Percentiles rank a stretch among this genome's conserved stretches.
phyloP scores from a whole-genome alignment of 2,329 filamentous ascomycete species.

The Coniochaeta sp. region DNA sequence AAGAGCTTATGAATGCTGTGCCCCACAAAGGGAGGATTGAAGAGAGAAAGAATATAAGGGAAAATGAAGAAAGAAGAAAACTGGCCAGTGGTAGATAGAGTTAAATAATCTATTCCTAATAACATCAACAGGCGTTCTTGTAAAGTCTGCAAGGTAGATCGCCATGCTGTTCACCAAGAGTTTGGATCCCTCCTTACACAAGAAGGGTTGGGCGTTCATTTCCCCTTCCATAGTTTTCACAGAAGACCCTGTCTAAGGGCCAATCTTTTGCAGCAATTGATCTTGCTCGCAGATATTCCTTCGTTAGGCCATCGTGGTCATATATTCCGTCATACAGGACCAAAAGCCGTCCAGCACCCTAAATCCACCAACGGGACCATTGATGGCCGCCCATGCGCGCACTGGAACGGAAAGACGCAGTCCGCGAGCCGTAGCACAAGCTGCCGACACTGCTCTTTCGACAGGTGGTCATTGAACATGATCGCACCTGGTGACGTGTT shows the following conservation, averaged over 20 bases:
- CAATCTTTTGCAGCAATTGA: neutral
- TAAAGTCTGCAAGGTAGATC: no score
- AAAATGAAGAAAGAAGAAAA: no score
- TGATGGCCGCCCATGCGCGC: slow-evolving; percentile 68
- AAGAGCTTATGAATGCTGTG: no score
- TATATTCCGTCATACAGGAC: neutral
- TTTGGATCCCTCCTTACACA: no score
- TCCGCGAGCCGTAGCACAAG: slow-evolving; percentile 49
- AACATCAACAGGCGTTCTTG: no score
- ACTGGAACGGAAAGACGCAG: slow-evolving; percentile 73
- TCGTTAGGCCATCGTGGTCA: neutral
- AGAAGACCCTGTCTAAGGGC: neutral
- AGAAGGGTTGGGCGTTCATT: no score
- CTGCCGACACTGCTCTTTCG: slow-evolving; percentile 44
- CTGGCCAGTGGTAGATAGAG: no score
- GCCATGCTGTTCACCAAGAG: no score
- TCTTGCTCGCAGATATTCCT: neutral
- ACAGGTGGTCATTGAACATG: slow-evolving; percentile 75
- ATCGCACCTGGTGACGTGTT: slow-evolving; percentile 45
- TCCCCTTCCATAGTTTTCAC: no score
- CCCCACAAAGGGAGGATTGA: no score
- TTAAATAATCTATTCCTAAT: no score
- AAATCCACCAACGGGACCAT: slow-evolving; percentile 53
- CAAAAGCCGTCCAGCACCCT: slow-evolving; percentile 21
- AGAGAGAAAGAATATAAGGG: no score